Base-by-base conservation (phyloP, 1,284 basidiomycete genomes). In the Boletus smithii region DNA sequence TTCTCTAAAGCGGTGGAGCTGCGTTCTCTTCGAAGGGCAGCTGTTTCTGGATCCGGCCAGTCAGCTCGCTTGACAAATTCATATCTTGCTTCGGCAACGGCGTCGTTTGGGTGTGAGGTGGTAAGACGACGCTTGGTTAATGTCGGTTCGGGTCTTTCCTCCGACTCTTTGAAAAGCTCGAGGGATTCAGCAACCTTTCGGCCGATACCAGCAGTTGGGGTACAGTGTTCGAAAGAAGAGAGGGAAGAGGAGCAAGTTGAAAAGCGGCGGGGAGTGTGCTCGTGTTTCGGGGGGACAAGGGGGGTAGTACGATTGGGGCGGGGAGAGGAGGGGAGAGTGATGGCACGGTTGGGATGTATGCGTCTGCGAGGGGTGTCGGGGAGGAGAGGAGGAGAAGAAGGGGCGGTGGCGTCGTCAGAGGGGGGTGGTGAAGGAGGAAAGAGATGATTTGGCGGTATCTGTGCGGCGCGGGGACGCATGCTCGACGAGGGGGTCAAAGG, bases 21-120 rank as follows among this genome's bases (percentile, higher is more conserved):
- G 63, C 75, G 79, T 62, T 87, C 81, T 53, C 85, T 72, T 48
- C 84, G 73, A 40, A 80, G 69, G 22, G 80, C 82, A 49, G 80
- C 82, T 4, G 77, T 71, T 66, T 86, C 85, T 34, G 83, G 79
- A 63, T 86, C 85, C 3, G 84, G 83, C 86, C 86, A 89, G 56
- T 87, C 86, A 13, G 86, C 82, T 43, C 87, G 79, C 59, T 87
- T 88, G 40, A 89, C 84, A 59, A 89, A 88, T 70, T 88, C 78
- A 61, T 83, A 88, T 59, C 82, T 76, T 13, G 84, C 75, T 53
- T 84, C 75, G 42, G 79, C 76, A 44, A 84, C 78, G 53, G 79
- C 75, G 16, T 75, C 67, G 16, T 66, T 64, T 24, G 76, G 69
- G 34, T 71, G 66, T 17, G 74, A 75, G 4, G 77, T 70, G 18